phyloP scores from a whole-genome alignment of 306 rosid genomes.

The Castanea mollissima region DNA sequence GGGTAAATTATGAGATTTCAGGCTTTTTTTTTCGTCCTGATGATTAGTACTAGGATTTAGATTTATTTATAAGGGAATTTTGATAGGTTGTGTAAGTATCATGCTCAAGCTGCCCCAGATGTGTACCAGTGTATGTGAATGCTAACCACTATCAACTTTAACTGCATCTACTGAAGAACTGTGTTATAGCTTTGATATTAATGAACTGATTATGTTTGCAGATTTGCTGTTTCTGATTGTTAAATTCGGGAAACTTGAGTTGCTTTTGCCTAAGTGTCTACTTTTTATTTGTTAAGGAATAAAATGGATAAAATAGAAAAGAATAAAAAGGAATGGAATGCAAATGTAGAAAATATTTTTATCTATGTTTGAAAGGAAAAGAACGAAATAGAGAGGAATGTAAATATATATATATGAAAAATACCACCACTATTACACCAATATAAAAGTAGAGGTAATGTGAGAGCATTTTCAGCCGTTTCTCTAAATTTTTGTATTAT shows the following conservation, averaged over 20 bases:
- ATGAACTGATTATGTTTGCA: neutral
- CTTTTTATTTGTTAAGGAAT: neutral
- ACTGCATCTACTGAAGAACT: neutral
- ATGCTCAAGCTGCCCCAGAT: conserved; percentile 6
- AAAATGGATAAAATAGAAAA: too few relatives aligned
- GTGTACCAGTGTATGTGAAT: conserved; percentile 3
- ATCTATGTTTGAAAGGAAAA: too few relatives aligned
- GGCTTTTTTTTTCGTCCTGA: conserved; percentile 66
- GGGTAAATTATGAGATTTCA: conserved; percentile 37
- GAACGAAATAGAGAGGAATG: too few relatives aligned
- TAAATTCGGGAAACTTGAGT: neutral
- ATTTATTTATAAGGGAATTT: conserved; percentile 28
- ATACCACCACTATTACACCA: too few relatives aligned
- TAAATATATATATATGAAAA: too few relatives aligned
- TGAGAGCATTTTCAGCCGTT: fast-evolving
- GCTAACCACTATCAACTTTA: neutral
- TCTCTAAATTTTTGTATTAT: too few relatives aligned
- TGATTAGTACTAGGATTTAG: conserved; percentile 30
- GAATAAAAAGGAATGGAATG: too few relatives aligned
- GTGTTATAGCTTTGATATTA: neutral
- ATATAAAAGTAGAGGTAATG: too few relatives aligned
- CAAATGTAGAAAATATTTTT: too few relatives aligned
- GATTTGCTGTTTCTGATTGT: neutral
- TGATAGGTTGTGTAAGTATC: conserved; percentile 19
- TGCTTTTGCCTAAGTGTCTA: neutral